phyloP scores from a whole-genome alignment of 345 rosid genomes.

The Populus euphratica region DNA sequence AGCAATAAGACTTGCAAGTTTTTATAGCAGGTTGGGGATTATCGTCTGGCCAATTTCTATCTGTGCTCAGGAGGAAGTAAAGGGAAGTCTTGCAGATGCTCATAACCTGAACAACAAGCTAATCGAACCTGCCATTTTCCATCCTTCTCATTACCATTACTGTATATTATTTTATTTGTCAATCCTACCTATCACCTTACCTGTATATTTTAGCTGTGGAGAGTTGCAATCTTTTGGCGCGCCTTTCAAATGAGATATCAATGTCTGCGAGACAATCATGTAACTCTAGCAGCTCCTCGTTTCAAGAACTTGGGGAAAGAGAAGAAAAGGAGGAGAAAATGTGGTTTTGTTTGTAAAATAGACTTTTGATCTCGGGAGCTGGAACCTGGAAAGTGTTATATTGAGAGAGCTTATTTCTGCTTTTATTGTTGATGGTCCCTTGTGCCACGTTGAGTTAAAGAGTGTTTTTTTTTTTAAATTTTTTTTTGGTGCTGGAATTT shows the following conservation, averaged over 20 bases:
- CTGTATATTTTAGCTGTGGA: neutral
- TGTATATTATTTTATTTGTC: slow-evolving; percentile 30
- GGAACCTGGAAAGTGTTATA: too few species aligned
- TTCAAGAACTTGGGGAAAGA: neutral
- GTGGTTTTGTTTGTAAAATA: too few species aligned
- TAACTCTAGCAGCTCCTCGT: neutral
- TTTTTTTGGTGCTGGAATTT: too few species aligned
- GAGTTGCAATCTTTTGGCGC: neutral
- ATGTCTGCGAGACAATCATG: neutral
- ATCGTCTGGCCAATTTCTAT: slow-evolving; percentile 70
- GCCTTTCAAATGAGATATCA: neutral
- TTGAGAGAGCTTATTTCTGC: too few species aligned
- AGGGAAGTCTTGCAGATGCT: neutral
- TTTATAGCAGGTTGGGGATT: slow-evolving; percentile 57
- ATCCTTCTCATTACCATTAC: neutral
- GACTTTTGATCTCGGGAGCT: neutral
- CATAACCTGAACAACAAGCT: slow-evolving; percentile 11
- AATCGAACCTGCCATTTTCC: slow-evolving; percentile 1
- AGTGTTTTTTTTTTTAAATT: too few species aligned
- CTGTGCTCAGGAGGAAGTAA: slow-evolving; percentile 63
- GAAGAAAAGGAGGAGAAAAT: neutral
- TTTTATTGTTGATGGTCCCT: too few species aligned
- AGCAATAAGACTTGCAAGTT: neutral
- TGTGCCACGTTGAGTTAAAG: too few species aligned
- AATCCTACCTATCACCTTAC: neutral